phyloP scores from a whole-genome alignment of 2,329 filamentous ascomycete genomes.

The Albophoma yamanashiensis region DNA sequence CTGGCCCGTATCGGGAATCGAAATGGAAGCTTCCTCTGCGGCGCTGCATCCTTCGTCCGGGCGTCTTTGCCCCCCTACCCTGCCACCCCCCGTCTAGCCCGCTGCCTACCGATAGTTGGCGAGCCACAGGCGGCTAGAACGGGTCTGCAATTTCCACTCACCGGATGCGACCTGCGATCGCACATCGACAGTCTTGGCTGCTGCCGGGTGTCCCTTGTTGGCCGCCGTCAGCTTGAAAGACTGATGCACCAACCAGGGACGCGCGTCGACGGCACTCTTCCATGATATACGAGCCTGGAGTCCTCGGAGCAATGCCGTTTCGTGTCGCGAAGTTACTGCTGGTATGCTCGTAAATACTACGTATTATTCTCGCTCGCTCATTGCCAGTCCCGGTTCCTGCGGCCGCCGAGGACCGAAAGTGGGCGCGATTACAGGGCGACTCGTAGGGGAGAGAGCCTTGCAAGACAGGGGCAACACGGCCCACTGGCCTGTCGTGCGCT shows the following conservation, averaged over 20 bases:
- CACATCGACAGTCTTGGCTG: background rate
- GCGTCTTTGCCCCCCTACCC: background rate
- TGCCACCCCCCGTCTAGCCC: background rate
- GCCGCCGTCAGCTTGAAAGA: background rate
- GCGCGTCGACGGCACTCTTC: background rate
- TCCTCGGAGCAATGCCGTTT: background rate
- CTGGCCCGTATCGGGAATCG: background rate
- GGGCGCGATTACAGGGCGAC: background rate
- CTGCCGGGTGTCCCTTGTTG: background rate
- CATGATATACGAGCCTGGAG: background rate
- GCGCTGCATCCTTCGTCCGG: background rate
- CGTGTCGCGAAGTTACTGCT: background rate
- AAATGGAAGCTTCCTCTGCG: background rate
- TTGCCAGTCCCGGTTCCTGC: background rate
- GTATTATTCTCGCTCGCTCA: background rate
- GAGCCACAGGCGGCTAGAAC: conserved; percentile 2
- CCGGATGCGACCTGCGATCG: conserved; percentile 1
- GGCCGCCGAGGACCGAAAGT: background rate
- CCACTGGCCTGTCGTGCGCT: background rate
- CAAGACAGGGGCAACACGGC: background rate
- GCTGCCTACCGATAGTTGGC: conserved; percentile 1
- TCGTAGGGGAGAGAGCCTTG: background rate
- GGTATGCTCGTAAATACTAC: too few species aligned
- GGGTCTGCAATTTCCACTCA: conserved; percentile 2
- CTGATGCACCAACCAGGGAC: background rate